These are phyloP conservation scores for Colletotrichum siamense DNA, from an alignment of 2,329 filamentous ascomycete species.

Conservation along the genomic window DNA sequence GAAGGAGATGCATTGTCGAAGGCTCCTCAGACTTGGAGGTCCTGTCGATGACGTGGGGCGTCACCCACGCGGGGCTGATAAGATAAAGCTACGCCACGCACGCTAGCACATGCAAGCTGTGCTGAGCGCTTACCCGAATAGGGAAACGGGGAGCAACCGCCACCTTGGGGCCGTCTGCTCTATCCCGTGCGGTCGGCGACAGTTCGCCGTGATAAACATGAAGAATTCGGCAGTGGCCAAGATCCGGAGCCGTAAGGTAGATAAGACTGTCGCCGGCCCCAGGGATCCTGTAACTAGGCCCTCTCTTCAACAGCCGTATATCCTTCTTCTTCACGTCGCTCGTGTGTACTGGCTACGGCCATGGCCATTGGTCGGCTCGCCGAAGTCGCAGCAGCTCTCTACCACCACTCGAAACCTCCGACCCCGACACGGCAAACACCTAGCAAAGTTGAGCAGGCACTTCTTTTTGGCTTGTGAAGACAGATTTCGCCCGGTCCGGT, in stretches of 20 bases:
- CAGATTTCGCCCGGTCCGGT: neutral
- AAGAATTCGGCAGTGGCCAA: neutral
- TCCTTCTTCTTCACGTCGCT: neutral
- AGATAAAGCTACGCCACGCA: conserved; percentile 17
- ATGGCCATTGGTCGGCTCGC: neutral
- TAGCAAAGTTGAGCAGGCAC: neutral
- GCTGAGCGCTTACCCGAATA: conserved; percentile 19
- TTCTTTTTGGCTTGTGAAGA: neutral
- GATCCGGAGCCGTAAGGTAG: neutral
- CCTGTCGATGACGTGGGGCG: conserved; percentile 15
- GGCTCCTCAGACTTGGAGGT: neutral
- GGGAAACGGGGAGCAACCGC: conserved; percentile 18
- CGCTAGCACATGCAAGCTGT: conserved; percentile 21
- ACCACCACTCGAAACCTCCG: neutral
- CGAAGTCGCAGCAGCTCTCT: neutral
- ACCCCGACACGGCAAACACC: neutral
- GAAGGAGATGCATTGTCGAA: conserved; percentile 3
- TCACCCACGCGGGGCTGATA: conserved; percentile 18
- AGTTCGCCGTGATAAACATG: neutral
- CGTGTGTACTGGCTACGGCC: neutral
- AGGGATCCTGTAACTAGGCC: neutral
- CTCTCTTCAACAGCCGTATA: neutral
- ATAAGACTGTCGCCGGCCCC: neutral
- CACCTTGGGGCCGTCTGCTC: conserved; percentile 2
- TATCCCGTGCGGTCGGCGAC: neutral